These are phyloP conservation scores for Candida methanosorbosa DNA, from an alignment of 805 yeast genomes.

Conservation along the genomic window DNA sequence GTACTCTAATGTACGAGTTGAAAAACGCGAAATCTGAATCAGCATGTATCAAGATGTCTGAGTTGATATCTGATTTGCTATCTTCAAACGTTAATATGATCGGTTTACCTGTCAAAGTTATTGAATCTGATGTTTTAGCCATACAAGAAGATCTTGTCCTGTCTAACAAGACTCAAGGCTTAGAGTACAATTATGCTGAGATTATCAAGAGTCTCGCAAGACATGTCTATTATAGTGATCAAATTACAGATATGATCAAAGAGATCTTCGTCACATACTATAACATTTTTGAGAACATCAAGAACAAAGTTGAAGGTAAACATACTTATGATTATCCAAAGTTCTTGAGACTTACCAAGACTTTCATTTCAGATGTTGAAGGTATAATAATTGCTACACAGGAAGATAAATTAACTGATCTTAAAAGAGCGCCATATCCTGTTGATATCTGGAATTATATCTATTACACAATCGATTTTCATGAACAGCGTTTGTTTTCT, in stretches of 20 bases:
- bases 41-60: slow-evolving; percentile 13
- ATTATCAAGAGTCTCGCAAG: slow-evolving; percentile 65
- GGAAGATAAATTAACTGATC: slow-evolving; percentile 20
- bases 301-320: neutral
- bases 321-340: slow-evolving; percentile 5
- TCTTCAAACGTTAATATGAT: slow-evolving; percentile 75
- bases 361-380: slow-evolving; percentile 16
- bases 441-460: slow-evolving; percentile 35
- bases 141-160: slow-evolving; percentile 31
- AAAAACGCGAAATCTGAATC: slow-evolving; percentile 12
- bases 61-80: slow-evolving; percentile 39
- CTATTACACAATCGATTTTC: slow-evolving; percentile 15
- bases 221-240: slow-evolving; percentile 82
- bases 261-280: slow-evolving; percentile 47
- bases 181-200: slow-evolving; percentile 37
- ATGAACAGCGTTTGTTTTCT: slow-evolving; percentile 11
- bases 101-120: slow-evolving; percentile 80
- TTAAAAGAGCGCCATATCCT: slow-evolving; percentile 34
- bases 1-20: slow-evolving; percentile 47
- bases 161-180: slow-evolving; percentile 15
- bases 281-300: slow-evolving; percentile 14
- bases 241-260: slow-evolving; percentile 70
- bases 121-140: slow-evolving; percentile 48
- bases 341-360: slow-evolving; percentile 10
- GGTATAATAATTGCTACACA: slow-evolving; percentile 15